phyloP scores from a whole-genome alignment of 345 rosid species.

The Salix koriyanagi region DNA sequence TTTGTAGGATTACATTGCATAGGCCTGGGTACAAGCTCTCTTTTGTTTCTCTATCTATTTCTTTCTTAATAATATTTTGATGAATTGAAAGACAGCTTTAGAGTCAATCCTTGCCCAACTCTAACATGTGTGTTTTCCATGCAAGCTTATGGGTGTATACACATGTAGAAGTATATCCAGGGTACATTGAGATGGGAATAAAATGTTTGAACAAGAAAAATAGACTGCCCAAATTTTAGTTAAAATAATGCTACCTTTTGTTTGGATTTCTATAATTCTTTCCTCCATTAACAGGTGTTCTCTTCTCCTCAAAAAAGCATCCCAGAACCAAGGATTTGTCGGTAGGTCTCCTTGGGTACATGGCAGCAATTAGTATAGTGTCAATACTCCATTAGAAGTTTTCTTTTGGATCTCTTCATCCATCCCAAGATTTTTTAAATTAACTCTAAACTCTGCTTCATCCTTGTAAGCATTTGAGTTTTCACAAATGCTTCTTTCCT shows the following conservation, averaged over 20 bases:
- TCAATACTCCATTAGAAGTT: neutral
- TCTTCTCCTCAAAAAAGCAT: slow-evolving; percentile 77
- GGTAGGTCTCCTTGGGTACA: slow-evolving; percentile 33
- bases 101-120: neutral
- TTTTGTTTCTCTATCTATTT: neutral
- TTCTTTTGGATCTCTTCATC: neutral
- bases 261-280: neutral
- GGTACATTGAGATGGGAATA: neutral
- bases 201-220: neutral
- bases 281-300: slow-evolving; percentile 46
- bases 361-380: neutral
- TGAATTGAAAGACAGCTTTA: neutral
- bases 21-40: neutral
- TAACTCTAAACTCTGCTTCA: neutral
- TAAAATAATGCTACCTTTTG: neutral
- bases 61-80: neutral
- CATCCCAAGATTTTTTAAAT: neutral
- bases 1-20: neutral
- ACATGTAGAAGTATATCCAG: neutral
- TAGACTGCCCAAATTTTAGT: neutral
- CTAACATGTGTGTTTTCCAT: neutral
- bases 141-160: neutral
- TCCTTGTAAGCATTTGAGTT: neutral
- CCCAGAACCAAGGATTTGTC: slow-evolving; percentile 64
- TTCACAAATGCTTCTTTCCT: neutral